Base-by-base conservation (phyloP, 2,329 filamentous ascomycete genomes). In the Aspergillus viridinutans region DNA sequence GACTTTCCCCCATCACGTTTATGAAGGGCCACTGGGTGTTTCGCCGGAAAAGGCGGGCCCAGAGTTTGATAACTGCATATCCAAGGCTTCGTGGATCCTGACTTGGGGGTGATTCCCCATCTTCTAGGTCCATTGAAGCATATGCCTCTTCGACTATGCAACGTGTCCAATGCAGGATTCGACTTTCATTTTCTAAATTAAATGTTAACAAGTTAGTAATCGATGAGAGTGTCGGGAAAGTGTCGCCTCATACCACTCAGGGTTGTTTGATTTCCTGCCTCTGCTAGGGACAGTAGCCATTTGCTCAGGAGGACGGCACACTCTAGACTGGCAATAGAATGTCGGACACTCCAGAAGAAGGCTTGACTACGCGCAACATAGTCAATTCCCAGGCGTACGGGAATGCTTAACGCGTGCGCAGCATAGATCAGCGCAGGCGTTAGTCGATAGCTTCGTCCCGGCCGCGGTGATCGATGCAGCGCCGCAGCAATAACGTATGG, bases 361-460 rank as follows among this genome's bases (percentile, higher is more conserved):
- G 71, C 68, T 55, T 74, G 72, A 35, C 68, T 74, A 23, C 67
- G 65, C 2, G 69, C 72, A 47, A 75, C 69, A 47, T 71, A 69
- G 26, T 73, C 70, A 42, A 75, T 71, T 0, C 72, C 72, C 23
- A 75, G 57, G 8, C 70, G 65, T 3, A 74, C 69, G 1, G 71
- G 71, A 66, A 88, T 85, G 3, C 85, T 86, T 38, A 90, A 74
- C 0, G 87, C 86, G 66, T 89, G 87, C 28, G 87, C 83, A 1
- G 85, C 84, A 64, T 90, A 87, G 28, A 88, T 80, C 0, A 89
- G 82, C 1, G 86, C 87, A 49, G 85, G 78, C 35, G 83, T 85
- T 25, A 89, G 78, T 32, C 83, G 81, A 21, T 81, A 75, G 53
- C 82, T 86, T 52, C 87, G 80, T 21, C 82, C 77, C 10, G 88